Evolutionary conservation across 495 filamentous ascomycete genomes (phyloP).

Genomic region (Chaetomidium leptoderma): DNA sequence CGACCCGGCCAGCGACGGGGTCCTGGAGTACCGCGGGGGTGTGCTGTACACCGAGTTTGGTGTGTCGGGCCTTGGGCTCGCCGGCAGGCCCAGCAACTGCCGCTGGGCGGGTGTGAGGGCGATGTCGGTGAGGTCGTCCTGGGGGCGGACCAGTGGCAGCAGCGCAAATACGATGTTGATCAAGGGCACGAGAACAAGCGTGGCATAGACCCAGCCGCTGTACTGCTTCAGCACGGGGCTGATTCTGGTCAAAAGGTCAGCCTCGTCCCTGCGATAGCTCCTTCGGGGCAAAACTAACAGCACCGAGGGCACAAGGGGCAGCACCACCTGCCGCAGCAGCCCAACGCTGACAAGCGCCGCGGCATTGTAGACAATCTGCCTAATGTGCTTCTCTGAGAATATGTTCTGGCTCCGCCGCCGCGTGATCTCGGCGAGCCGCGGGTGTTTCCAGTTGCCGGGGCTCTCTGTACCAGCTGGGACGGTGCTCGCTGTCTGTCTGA

Average conservation of each 20-base stretch:
- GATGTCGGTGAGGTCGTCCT: conserved; percentile 81
- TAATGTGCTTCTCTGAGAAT: conserved; percentile 68
- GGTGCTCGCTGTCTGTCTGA: conserved; percentile 37
- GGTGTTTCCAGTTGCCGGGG: conserved; percentile 84
- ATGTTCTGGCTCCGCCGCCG: conserved; percentile 65
- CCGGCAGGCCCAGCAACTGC: conserved; percentile 73
- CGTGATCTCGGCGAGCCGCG: conserved; percentile 71
- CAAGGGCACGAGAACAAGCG: conserved; percentile 59
- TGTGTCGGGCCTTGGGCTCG: conserved; percentile 56
- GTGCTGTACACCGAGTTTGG: conserved; percentile 67
- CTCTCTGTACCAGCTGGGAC: conserved; percentile 40
- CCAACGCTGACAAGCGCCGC: conserved; percentile 48
- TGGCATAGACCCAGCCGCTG: conserved; percentile 31
- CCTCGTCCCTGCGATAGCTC: not conserved
- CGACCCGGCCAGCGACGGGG: conserved; percentile 54
- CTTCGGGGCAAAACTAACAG: conserved; percentile 18
- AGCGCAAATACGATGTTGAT: conserved; percentile 52
- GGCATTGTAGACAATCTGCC: conserved; percentile 60
- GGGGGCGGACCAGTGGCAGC: conserved; percentile 62
- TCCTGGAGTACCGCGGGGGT: conserved; percentile 80
- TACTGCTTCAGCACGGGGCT: conserved; percentile 25
- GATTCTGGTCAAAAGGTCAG: conserved; percentile 15
- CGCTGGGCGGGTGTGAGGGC: conserved; percentile 88
- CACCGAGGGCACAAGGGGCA: conserved; percentile 22
- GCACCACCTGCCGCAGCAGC: conserved; percentile 28